phyloP scores from a whole-genome alignment of 1,284 basidiomycete species.

The Volvariella surrecta region DNA sequence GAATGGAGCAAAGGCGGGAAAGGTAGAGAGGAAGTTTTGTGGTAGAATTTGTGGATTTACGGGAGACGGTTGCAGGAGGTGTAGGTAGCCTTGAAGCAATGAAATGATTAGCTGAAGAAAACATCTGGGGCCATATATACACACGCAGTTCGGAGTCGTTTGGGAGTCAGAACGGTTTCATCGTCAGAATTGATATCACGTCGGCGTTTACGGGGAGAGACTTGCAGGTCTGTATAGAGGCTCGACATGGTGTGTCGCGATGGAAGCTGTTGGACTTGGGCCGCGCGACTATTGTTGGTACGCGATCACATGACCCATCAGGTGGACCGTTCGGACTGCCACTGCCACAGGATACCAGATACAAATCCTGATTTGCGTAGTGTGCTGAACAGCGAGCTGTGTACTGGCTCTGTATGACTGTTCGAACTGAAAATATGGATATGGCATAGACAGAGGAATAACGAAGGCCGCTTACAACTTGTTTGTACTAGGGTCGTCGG shows the following conservation, averaged over 20 bases:
- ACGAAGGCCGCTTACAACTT: no score
- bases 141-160: conserved; percentile 52
- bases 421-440: no score
- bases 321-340: no score
- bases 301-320: conserved; percentile 2
- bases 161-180: conserved; percentile 50
- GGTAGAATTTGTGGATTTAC: conserved; percentile 16
- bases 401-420: no score
- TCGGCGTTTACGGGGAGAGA: conserved; percentile 59
- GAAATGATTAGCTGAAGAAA: conserved; percentile 3
- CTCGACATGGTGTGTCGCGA: no score
- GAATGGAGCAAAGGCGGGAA: conserved; percentile 48
- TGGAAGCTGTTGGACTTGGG: no score
- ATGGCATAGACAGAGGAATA: no score
- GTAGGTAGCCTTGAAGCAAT: conserved; percentile 38
- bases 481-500: conserved; percentile 10
- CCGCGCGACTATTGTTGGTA: background rate
- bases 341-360: no score
- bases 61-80: conserved; percentile 38
- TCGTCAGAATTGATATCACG: conserved; percentile 38
- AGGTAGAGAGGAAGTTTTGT: conserved; percentile 47
- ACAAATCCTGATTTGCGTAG: no score
- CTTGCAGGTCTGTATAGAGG: conserved; percentile 47
- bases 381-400: no score
- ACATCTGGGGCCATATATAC: conserved; percentile 15